Conservation (phyloP, 2,329 filamentous ascomycete genomes). For the Cryphonectria carpinicola region DNA sequence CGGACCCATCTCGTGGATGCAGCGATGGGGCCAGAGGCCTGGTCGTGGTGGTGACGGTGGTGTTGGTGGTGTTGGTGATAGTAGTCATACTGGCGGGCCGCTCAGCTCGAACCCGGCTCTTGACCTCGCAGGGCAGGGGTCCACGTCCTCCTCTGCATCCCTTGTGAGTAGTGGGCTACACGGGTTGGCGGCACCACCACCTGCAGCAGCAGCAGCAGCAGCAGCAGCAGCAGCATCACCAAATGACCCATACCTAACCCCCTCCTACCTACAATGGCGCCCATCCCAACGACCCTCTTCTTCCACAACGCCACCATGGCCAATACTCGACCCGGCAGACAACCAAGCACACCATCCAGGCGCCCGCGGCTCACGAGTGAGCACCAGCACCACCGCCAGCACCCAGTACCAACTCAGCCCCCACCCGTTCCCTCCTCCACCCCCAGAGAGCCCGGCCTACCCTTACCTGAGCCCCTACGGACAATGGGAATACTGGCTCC, state of each 20-base stretch:
- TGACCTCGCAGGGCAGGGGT: neutral
- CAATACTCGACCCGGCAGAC: too few relatives aligned
- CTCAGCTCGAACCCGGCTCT: conserved; percentile 12
- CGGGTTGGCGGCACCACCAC: neutral
- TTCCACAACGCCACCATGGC: neutral
- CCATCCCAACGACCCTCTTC: neutral
- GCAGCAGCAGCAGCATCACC: neutral
- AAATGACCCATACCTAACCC: neutral
- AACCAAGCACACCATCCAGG: neutral
- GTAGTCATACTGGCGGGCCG: neutral
- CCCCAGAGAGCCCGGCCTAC: conserved; percentile 7
- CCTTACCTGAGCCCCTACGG: conserved; percentile 12
- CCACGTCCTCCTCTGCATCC: neutral
- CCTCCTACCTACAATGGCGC: conserved; percentile 10
- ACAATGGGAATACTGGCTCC: conserved; percentile 10
- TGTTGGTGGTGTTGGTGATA: too few relatives aligned
- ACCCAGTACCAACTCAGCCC: neutral
- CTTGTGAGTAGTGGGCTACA: neutral
- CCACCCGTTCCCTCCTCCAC: neutral
- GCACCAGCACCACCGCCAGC: neutral
- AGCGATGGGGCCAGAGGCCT: neutral
- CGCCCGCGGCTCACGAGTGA: neutral
- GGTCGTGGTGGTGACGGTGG: neutral
- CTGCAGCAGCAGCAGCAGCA: neutral
- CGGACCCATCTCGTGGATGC: neutral